phyloP scores from a whole-genome alignment of 805 yeast genomes.

The Maudiozyma serrabonitensis region DNA sequence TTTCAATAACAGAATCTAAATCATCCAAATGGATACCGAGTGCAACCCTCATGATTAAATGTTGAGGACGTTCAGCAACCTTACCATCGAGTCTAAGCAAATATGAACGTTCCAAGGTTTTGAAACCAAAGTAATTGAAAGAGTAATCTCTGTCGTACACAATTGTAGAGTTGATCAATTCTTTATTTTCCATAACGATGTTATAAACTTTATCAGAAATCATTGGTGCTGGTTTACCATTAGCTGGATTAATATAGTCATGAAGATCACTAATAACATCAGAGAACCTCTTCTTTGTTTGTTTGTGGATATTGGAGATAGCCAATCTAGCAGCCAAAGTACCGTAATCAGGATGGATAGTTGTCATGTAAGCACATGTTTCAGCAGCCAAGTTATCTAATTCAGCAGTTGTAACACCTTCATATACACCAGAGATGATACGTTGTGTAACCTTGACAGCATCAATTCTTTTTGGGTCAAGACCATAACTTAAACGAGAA shows the following conservation, averaged over 20 bases:
- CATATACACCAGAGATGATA: slow-evolving; percentile 71
- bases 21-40: slow-evolving; percentile 73
- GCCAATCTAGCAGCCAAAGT: slow-evolving; percentile 90
- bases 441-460: slow-evolving; percentile 86
- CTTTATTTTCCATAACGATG: slow-evolving; percentile 50
- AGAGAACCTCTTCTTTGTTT: slow-evolving; percentile 72
- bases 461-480: slow-evolving; percentile 79
- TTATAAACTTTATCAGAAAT: slow-evolving; percentile 55
- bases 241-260: slow-evolving; percentile 68
- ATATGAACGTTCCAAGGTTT: slow-evolving; percentile 79
- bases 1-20: slow-evolving; percentile 56
- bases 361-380: slow-evolving; percentile 92
- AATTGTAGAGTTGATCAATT: slow-evolving; percentile 58
- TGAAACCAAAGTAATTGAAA: slow-evolving; percentile 78
- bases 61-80: slow-evolving; percentile 83
- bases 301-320: slow-evolving; percentile 82
- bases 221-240: slow-evolving; percentile 43
- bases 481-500: slow-evolving; percentile 84
- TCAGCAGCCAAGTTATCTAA: slow-evolving; percentile 77
- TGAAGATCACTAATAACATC: slow-evolving; percentile 60
- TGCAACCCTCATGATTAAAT: slow-evolving; percentile 78
- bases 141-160: slow-evolving; percentile 64
- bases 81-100: slow-evolving; percentile 49
- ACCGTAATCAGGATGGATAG: slow-evolving; percentile 95
- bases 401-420: slow-evolving; percentile 85